Evolutionary conservation across 2,329 filamentous ascomycete species (phyloP).

Genomic region (Colletotrichum scovillei): DNA sequence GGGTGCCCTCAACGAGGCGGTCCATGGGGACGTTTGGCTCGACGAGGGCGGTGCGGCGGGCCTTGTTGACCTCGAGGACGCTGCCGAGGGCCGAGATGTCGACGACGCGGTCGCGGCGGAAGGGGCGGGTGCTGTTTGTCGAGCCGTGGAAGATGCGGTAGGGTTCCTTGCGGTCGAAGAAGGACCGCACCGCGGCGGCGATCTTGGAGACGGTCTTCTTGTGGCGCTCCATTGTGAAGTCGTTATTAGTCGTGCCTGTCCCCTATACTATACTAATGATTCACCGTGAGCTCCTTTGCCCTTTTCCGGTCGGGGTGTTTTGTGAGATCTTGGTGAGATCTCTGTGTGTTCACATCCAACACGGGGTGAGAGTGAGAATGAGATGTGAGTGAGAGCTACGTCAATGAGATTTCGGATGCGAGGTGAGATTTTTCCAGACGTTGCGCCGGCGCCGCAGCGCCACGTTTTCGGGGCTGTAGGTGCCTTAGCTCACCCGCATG

Average conservation of each 20-base stretch:
- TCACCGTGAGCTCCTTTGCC: not conserved
- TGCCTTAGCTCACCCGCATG: not conserved
- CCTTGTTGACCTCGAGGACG: constrained; percentile 72
- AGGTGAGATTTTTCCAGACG: constrained; percentile 1
- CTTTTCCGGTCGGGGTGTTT: not conserved
- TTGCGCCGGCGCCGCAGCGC: not conserved
- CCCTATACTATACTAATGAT: not conserved
- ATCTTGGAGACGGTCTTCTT: constrained; percentile 59
- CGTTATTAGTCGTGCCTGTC: not conserved
- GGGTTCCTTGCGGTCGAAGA: constrained; percentile 61
- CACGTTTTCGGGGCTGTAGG: not conserved
- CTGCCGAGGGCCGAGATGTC: constrained; percentile 74
- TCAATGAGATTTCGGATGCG: not conserved
- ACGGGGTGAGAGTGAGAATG: not conserved
- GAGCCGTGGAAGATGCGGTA: constrained; percentile 84
- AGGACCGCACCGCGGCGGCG: constrained; percentile 58
- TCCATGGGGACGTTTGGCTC: constrained; percentile 85
- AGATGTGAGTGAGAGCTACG: not conserved
- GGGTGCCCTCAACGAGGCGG: constrained; percentile 72
- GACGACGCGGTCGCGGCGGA: constrained; percentile 59
- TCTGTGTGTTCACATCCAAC: not conserved
- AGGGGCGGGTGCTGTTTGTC: constrained; percentile 77
- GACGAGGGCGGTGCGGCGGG: constrained; percentile 70
- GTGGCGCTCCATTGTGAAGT: constrained; percentile 62
- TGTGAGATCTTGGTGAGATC: not conserved